Percentiles rank a stretch among this genome's conserved stretches.
These are phyloP conservation scores for Orychophragmus violaceus DNA, from an alignment of 345 rosid species.

Conservation along the genomic window DNA sequence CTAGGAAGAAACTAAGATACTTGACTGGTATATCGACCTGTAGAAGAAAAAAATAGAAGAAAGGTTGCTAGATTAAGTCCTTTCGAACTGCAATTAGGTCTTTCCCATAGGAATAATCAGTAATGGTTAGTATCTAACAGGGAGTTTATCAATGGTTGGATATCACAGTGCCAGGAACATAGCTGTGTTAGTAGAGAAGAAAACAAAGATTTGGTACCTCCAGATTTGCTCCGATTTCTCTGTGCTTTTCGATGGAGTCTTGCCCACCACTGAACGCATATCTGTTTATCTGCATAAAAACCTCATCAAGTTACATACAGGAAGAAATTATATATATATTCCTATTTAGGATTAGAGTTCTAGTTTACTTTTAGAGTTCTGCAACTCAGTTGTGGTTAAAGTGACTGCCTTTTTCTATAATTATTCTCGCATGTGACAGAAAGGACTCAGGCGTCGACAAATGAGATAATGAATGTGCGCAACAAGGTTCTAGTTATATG, in stretches of 20 bases:
- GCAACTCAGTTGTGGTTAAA: not conserved
- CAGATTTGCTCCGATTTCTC: conserved; percentile 74
- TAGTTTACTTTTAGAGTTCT: not conserved
- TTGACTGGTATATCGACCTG: conserved; percentile 88
- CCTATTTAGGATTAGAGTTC: not conserved
- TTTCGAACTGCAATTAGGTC: not conserved
- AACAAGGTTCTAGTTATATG: not conserved
- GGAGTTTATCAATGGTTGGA: not conserved
- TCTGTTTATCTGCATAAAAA: conserved; percentile 53
- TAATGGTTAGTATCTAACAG: not conserved
- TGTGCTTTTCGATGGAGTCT: conserved; percentile 64
- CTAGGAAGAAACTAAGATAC: conserved; percentile 72
- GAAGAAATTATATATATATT: not conserved
- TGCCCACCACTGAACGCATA: conserved; percentile 91
- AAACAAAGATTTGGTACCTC: conserved; percentile 64
- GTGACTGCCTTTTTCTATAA: not conserved
- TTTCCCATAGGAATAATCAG: not conserved
- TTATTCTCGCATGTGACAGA: too few species aligned
- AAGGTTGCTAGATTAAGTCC: not conserved
- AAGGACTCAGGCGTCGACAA: not conserved
- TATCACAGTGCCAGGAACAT: not conserved
- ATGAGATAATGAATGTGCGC: not conserved
- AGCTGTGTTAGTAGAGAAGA: not conserved
- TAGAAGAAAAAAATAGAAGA: not conserved
- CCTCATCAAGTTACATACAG: not conserved